Evolutionary conservation across 148 eudicot species (phyloP), one percentile per base, ranked within the genome.

Genomic region (Vaccinium corymbosum): DNA sequence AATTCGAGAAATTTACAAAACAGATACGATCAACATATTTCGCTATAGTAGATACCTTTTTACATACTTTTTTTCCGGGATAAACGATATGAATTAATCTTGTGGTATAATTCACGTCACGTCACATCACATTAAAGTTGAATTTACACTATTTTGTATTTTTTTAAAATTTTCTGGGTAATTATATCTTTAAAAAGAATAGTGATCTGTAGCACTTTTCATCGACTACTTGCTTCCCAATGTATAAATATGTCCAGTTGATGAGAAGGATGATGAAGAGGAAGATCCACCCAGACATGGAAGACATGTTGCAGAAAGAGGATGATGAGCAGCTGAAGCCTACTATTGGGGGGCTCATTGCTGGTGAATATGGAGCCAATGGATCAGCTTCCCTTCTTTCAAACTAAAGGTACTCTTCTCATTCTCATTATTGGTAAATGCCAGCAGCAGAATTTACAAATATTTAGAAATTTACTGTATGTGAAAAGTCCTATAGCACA

Each of bases 341-440:
- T 16, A 61, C 52, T 6, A 19, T 19, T 27, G 2, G 61, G 3
- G 66, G 66, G 29, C 25, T 55, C 17, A 7, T 50, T 32, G 81
- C 68, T 8, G 57, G 25, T 6, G 53, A 66, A 25, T 49, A 79
- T 82, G 77, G 49, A 49, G 50, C 86, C 78, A 83, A 70, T 83
- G 88, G 82, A 50, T 74, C 59, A 0, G 72, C 83, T 76, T 85
- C 90, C 57, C 70, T 85, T 82, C 89, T 83, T 83, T 85, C 64
- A 66, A 55, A 55, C 46, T 32, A 10, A 38, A 56, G 68, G 81
- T 77, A 77, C 16, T 42, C n/a, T 35, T 73, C 4, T 35, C 50
- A 27, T 68, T 68, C 27, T 68, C 17, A 0, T 64, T n/a, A 25
- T 25, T 25, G 6, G 1, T 66, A 25, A 66, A 66, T 12, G 15